Conservation (phyloP, 202 grass and related monocot species). For the Saccharum hybrid region DNA sequence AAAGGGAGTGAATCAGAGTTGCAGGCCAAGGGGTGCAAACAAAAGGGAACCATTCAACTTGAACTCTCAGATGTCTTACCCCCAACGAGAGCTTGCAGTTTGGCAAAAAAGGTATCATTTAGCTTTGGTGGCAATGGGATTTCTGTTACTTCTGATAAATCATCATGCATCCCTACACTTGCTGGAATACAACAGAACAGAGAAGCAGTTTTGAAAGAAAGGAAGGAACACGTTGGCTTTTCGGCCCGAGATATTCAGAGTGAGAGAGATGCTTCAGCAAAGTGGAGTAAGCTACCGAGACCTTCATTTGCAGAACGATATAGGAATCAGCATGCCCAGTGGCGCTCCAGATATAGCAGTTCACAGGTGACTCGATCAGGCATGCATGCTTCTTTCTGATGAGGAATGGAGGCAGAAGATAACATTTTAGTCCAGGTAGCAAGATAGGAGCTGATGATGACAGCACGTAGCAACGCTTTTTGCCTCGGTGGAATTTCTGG, state of each 20-base stretch:
- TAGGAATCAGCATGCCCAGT: slow-evolving; percentile 13
- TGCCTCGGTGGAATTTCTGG: slow-evolving; percentile 14
- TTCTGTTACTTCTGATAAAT: slow-evolving; percentile 34
- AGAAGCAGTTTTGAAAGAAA: slow-evolving; percentile 39
- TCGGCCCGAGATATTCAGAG: neutral
- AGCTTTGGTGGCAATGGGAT: slow-evolving; percentile 37
- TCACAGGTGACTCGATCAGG: slow-evolving; percentile 9
- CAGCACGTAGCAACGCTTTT: slow-evolving; percentile 13
- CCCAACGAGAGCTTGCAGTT: slow-evolving; percentile 25
- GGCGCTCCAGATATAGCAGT: slow-evolving; percentile 21
- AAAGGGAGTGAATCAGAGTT: slow-evolving; percentile 38
- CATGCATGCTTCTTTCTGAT: slow-evolving; percentile 21
- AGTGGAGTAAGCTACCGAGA: slow-evolving; percentile 38
- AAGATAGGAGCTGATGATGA: slow-evolving; percentile 10
- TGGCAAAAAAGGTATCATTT: slow-evolving; percentile 39
- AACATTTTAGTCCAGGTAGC: slow-evolving; percentile 26
- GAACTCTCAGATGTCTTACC: slow-evolving; percentile 22
- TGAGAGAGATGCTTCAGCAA: slow-evolving; percentile 44
- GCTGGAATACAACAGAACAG: slow-evolving; percentile 45
- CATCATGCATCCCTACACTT: slow-evolving; percentile 29
- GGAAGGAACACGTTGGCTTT: slow-evolving; percentile 29
- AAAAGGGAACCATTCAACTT: slow-evolving; percentile 35
- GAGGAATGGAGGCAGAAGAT: slow-evolving; percentile 32
- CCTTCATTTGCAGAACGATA: slow-evolving; percentile 45
- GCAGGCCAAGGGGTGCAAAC: slow-evolving; percentile 42